Percentiles rank a stretch among this genome's conserved stretches.
Evolutionary conservation across 371 early-diverging fungal species (phyloP).

Genomic region (Syncephalastrum racemosum): DNA sequence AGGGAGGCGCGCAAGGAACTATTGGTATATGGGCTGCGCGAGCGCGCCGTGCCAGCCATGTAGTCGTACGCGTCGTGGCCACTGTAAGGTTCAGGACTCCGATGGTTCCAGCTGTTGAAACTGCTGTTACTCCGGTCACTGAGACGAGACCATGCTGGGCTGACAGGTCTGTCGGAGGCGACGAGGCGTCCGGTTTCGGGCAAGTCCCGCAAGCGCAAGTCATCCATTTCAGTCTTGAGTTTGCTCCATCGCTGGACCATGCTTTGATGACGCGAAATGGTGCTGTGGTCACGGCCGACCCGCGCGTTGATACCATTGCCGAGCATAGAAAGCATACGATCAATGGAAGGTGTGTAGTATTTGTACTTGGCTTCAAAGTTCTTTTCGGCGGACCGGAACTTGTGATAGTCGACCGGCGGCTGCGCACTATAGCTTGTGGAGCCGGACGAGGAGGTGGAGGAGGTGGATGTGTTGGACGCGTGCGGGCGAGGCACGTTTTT

Average conservation of each 20-base stretch:
- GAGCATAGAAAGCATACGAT: slow-evolving; percentile 58
- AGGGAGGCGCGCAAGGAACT: slow-evolving; percentile 11
- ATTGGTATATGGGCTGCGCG: slow-evolving; percentile 16
- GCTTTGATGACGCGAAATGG: slow-evolving; percentile 44
- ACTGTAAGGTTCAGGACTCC: slow-evolving; percentile 23
- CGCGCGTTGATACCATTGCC: slow-evolving; percentile 58
- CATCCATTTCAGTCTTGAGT: slow-evolving; percentile 52
- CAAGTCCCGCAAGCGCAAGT: slow-evolving; percentile 45
- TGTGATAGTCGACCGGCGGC: slow-evolving; percentile 52
- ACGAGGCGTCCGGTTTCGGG: slow-evolving; percentile 40
- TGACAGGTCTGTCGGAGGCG: slow-evolving; percentile 22
- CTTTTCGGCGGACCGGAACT: slow-evolving; percentile 52
- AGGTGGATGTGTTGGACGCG: slow-evolving; percentile 19
- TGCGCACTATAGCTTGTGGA: slow-evolving; percentile 2
- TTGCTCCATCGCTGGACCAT: slow-evolving; percentile 56
- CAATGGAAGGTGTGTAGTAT: slow-evolving; percentile 61
- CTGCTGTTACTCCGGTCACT: slow-evolving; percentile 36
- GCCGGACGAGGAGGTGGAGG: slow-evolving; percentile 17
- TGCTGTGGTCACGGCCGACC: slow-evolving; percentile 47
- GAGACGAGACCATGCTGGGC: slow-evolving; percentile 32
- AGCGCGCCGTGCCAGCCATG: slow-evolving; percentile 8
- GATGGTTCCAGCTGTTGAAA: slow-evolving; percentile 17
- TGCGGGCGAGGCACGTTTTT: slow-evolving; percentile 14
- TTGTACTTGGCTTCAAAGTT: slow-evolving; percentile 66
- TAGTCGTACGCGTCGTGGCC: slow-evolving; percentile 12